A percentile compares a stretch with the other conserved stretches of the same genome.
Conservation (phyloP, 805 yeast genomes). For the Scheffersomyces stipitis region DNA sequence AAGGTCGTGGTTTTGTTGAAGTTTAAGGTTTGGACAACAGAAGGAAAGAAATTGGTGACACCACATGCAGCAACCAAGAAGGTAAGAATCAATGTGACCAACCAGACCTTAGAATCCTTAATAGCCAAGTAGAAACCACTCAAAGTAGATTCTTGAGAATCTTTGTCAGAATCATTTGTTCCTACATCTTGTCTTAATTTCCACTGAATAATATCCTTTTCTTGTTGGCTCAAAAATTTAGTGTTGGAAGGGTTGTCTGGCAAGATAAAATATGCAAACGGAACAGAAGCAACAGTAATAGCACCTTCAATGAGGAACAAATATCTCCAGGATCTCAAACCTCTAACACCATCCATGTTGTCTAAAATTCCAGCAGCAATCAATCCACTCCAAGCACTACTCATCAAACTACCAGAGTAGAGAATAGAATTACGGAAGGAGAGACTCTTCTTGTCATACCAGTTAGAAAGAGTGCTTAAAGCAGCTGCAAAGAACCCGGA, state of each 20-base stretch:
- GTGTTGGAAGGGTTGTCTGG: conserved; percentile 57
- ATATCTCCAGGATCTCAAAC: conserved; percentile 54
- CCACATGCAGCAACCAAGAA: conserved; percentile 59
- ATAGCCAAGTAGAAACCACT: conserved; percentile 37
- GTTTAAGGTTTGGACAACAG: conserved; percentile 56
- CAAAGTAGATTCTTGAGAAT: conserved; percentile 34
- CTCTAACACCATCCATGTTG: conserved; percentile 40
- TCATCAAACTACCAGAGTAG: conserved; percentile 49
- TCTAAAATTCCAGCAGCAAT: conserved; percentile 54
- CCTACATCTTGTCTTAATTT: conserved; percentile 43
- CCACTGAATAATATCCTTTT: conserved; percentile 43
- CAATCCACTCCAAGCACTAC: conserved; percentile 56
- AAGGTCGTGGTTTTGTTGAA: conserved; percentile 51
- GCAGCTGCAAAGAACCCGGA: conserved; percentile 50
- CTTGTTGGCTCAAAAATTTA: conserved; percentile 44
- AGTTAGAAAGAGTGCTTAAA: conserved; percentile 50
- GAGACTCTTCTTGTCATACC: conserved; percentile 54
- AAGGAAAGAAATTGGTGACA: conserved; percentile 61
- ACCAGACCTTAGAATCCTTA: conserved; percentile 47
- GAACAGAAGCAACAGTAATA: conserved; percentile 46
- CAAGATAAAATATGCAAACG: conserved; percentile 45
- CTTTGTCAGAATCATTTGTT: conserved; percentile 36
- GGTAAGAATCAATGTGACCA: conserved; percentile 42
- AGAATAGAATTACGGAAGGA: conserved; percentile 51
- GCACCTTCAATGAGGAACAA: conserved; percentile 57